These are phyloP conservation scores for Cercis canadensis DNA, from an alignment of 306 rosid genomes.

Conservation along the genomic window DNA sequence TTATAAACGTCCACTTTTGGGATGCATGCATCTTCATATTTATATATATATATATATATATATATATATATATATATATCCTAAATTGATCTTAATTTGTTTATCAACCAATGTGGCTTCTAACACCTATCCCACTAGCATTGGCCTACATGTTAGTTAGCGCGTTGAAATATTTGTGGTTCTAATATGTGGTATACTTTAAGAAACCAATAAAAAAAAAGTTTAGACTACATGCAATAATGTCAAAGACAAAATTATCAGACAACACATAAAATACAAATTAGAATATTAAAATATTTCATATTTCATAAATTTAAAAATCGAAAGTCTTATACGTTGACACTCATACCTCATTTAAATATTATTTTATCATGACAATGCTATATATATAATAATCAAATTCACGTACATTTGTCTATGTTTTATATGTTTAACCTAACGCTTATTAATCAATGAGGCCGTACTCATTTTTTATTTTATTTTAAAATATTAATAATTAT, in stretches of 20 bases:
- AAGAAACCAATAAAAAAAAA: slow-evolving; percentile 6
- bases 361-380: too few relatives aligned
- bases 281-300: slow-evolving; percentile 14
- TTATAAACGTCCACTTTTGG: too few relatives aligned
- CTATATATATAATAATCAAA: neutral
- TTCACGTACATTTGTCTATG: neutral
- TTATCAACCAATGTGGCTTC: slow-evolving; percentile 27
- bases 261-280: slow-evolving; percentile 10
- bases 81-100: too few relatives aligned
- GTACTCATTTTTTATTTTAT: neutral
- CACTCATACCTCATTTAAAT: slow-evolving; percentile 7
- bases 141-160: neutral
- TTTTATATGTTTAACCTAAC: neutral
- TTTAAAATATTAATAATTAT: neutral
- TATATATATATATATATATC: too few relatives aligned
- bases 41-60: too few relatives aligned
- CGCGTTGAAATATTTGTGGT: slow-evolving; percentile 20
- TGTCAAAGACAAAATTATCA: slow-evolving; percentile 41
- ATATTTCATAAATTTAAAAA: neutral
- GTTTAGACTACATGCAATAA: slow-evolving; percentile 26
- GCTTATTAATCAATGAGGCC: neutral
- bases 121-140: neutral
- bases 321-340: slow-evolving; percentile 6
- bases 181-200: neutral
- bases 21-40: too few relatives aligned